These are phyloP conservation scores for Tulasnella sp. DNA, from an alignment of 768 basidiomycete species.

Conservation along the genomic window DNA sequence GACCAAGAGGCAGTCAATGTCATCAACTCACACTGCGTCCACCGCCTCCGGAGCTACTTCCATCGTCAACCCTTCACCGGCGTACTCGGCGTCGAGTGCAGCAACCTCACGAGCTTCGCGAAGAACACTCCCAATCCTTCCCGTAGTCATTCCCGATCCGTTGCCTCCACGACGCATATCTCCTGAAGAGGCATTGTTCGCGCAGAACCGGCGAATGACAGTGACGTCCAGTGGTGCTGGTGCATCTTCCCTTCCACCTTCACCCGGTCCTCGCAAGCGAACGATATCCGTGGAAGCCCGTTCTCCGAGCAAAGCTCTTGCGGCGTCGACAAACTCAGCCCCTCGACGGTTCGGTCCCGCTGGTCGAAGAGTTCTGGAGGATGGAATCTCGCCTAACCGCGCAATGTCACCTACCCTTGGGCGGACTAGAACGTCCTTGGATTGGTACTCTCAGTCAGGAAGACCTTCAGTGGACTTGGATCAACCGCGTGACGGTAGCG, in stretches of 20 bases:
- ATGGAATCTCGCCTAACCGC: neutral
- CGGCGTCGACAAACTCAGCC: neutral
- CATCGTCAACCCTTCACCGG: neutral
- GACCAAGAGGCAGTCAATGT: neutral
- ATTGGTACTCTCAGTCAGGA: neutral
- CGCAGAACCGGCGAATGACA: neutral
- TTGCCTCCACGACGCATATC: neutral
- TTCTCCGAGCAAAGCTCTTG: neutral
- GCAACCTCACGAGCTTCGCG: conserved; percentile 3
- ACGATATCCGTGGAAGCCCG: neutral
- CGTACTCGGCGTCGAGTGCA: neutral
- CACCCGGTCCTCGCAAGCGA: neutral
- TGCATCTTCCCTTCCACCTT: neutral
- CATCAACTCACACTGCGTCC: neutral
- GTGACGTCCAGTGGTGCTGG: neutral
- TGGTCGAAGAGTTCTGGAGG: neutral
- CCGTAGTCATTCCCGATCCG: neutral
- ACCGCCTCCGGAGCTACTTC: neutral
- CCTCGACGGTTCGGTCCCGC: neutral
- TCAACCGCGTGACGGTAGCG: neutral
- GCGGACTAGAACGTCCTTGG: neutral
- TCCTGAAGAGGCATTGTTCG: neutral
- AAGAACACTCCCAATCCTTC: neutral
- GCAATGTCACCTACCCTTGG: neutral
- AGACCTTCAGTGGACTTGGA: neutral